phyloP scores from a whole-genome alignment of 2,329 filamentous ascomycete species.

The Drechslerella dactyloides region DNA sequence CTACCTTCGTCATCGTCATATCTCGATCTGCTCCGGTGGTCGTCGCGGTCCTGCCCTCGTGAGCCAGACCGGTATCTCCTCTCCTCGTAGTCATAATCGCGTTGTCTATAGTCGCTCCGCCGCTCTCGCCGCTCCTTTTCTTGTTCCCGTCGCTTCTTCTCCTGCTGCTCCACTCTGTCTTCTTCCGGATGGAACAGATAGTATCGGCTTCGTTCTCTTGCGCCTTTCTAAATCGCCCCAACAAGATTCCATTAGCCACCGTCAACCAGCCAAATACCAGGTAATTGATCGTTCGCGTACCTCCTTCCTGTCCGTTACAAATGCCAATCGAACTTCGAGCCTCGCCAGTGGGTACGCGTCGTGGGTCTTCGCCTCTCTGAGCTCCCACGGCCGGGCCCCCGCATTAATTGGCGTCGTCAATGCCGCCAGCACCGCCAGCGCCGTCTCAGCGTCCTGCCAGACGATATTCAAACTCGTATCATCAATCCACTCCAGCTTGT shows the following conservation, averaged over 20 bases:
- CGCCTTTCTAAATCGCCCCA: conserved; percentile 64
- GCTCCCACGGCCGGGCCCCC: conserved; percentile 63
- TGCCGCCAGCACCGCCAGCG: conserved; percentile 63
- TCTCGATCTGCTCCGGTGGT: conserved; percentile 57
- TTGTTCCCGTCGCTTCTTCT: conserved; percentile 63
- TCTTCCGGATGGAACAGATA: conserved; percentile 91
- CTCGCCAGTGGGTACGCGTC: conserved; percentile 71
- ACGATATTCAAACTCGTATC: conserved; percentile 82
- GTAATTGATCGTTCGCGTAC: conserved; percentile 14
- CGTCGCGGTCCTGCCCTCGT: conserved; percentile 61
- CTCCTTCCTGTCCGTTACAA: conserved; percentile 78
- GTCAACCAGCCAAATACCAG: background rate
- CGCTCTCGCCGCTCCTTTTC: conserved; percentile 57
- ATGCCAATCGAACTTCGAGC: conserved; percentile 75
- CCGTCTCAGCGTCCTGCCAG: conserved; percentile 67
- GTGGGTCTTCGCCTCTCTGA: conserved; percentile 73
- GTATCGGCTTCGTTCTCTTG: conserved; percentile 81
- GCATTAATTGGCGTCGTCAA: conserved; percentile 58
- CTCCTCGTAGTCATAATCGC: conserved; percentile 62
- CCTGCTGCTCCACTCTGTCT: conserved; percentile 76
- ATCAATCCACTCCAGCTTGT: conserved; percentile 89
- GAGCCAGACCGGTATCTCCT: conserved; percentile 29
- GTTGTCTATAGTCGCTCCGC: conserved; percentile 67
- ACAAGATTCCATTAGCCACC: conserved; percentile 12
- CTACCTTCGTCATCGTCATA: conserved; percentile 63